A percentile compares a stretch with the other conserved stretches of the same genome.
phyloP scores from a whole-genome alignment of 768 basidiomycete genomes.

The Suillus tomentosus region DNA sequence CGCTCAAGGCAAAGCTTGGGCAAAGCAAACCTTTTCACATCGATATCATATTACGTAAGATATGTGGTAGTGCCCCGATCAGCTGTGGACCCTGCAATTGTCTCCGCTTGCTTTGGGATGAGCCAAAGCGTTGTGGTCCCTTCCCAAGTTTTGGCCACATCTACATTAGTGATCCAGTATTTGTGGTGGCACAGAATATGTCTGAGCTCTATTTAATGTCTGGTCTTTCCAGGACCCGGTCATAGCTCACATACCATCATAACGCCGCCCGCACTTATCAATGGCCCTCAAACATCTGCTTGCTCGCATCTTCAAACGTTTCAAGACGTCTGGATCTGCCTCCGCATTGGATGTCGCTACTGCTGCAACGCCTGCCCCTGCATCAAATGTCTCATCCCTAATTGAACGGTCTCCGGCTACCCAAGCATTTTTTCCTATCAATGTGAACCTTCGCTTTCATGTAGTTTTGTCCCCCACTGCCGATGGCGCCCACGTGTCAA shows the following conservation, averaged over 20 bases:
- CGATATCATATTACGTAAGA: background rate
- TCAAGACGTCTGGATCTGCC: background rate
- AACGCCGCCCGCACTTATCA: background rate
- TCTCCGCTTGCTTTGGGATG: background rate
- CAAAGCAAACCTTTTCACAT: background rate
- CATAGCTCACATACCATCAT: background rate
- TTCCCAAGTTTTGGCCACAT: conserved; percentile 3
- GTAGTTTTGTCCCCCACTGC: background rate
- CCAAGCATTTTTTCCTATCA: background rate
- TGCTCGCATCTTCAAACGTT: conserved; percentile 4
- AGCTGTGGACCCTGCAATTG: background rate
- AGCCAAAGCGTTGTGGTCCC: conserved; percentile 3
- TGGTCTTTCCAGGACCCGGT: background rate
- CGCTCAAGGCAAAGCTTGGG: background rate
- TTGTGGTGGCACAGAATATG: background rate
- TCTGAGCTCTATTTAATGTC: background rate
- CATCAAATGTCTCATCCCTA: background rate
- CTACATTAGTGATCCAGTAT: background rate
- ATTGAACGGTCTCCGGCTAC: background rate
- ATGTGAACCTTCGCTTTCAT: background rate
- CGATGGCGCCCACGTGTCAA: background rate
- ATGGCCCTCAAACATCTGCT: conserved; percentile 4
- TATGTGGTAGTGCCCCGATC: background rate
- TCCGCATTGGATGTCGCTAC: background rate
- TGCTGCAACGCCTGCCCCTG: background rate